phyloP scores from a whole-genome alignment of 108 stramenopile genomes.

The Asterionellopsis glacialis region DNA sequence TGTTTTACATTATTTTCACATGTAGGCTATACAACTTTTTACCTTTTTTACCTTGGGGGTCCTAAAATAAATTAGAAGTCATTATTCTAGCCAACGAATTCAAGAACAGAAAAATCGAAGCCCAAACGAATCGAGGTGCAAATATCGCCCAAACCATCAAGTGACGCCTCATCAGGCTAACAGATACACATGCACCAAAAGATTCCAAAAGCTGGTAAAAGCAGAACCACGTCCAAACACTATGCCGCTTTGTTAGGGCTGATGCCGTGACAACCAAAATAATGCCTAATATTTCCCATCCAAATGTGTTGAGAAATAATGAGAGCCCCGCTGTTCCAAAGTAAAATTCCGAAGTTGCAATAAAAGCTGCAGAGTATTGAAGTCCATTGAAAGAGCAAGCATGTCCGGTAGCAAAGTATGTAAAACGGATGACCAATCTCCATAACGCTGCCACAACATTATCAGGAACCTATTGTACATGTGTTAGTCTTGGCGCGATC shows the following conservation, averaged over 20 bases:
- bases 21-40: too few relatives aligned
- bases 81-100: conserved; percentile 19
- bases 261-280: conserved; percentile 37
- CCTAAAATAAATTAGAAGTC: neutral
- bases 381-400: conserved; percentile 77
- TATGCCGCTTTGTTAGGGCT: neutral
- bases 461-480: conserved; percentile 34
- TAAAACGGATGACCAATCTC: conserved; percentile 61
- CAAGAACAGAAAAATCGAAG: conserved; percentile 52
- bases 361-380: conserved; percentile 81
- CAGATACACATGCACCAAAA: conserved; percentile 62
- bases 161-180: conserved; percentile 70
- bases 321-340: conserved; percentile 65
- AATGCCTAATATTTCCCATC: conserved; percentile 74
- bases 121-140: conserved; percentile 77
- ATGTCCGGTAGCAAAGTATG: conserved; percentile 80
- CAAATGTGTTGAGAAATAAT: conserved; percentile 80
- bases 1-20: too few relatives aligned
- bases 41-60: too few relatives aligned
- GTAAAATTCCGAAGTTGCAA: conserved; percentile 66
- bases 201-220: conserved; percentile 69
- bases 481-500: too few relatives aligned
- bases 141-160: conserved; percentile 90
- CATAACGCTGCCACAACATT: conserved; percentile 58
- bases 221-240: conserved; percentile 58